Conservation (phyloP, 805 yeast species). For the Ogataea nitratoaversa region DNA sequence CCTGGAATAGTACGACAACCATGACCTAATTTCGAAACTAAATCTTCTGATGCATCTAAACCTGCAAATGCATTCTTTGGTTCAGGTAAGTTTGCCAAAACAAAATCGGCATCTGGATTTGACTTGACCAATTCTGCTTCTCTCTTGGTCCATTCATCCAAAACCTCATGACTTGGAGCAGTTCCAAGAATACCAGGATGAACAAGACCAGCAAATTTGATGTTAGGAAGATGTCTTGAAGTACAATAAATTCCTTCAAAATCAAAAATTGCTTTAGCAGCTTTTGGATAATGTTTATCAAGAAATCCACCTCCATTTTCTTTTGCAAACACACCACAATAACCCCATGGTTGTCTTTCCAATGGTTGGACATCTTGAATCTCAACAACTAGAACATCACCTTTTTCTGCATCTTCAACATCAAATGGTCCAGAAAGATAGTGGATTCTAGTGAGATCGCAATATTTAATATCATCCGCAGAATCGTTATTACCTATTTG, state of each 20-base stretch:
- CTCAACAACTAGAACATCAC: conserved; percentile 46
- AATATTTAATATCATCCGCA: conserved; percentile 45
- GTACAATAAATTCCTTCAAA: conserved; percentile 48
- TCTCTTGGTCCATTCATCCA: conserved; percentile 42
- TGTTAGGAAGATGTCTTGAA: conserved; percentile 48
- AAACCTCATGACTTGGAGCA: conserved; percentile 42
- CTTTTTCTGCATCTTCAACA: conserved; percentile 41
- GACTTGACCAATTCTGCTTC: conserved; percentile 35
- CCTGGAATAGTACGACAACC: conserved; percentile 56
- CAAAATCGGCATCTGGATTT: conserved; percentile 30
- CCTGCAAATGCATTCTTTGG: conserved; percentile 38
- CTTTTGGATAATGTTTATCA: conserved; percentile 45
- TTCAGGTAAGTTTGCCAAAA: conserved; percentile 39
- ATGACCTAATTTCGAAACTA: conserved; percentile 28
- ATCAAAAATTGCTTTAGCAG: conserved; percentile 50
- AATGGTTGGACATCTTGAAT: conserved; percentile 50
- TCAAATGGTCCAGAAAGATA: conserved; percentile 47
- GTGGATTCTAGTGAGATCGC: conserved; percentile 43
- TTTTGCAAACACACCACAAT: conserved; percentile 45
- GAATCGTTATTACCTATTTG: conserved; percentile 43
- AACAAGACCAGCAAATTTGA: conserved; percentile 44
- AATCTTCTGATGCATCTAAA: conserved; percentile 27
- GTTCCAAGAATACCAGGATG: conserved; percentile 52
- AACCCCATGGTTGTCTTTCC: conserved; percentile 52
- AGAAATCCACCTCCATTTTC: conserved; percentile 49